phyloP scores from a whole-genome alignment of 2,329 filamentous ascomycete genomes.

The Coleophoma eucalyptorum region DNA sequence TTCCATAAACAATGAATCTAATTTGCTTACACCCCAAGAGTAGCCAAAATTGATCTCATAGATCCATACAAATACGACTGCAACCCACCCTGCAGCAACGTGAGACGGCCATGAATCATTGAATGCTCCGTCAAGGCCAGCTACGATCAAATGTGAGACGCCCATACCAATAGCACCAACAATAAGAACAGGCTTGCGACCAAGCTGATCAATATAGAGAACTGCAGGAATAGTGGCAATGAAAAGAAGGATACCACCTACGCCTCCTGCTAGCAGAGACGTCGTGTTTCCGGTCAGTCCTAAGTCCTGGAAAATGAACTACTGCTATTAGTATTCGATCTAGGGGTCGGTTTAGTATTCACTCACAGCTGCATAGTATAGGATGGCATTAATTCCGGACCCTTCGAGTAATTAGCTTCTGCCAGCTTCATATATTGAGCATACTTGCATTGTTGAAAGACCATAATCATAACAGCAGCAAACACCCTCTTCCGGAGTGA shows the following conservation, averaged over 20 bases:
- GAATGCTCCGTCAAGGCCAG: slow-evolving; percentile 45
- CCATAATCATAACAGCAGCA: slow-evolving; percentile 60
- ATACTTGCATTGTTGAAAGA: slow-evolving; percentile 35
- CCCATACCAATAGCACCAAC: slow-evolving; percentile 62
- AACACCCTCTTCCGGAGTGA: slow-evolving; percentile 65
- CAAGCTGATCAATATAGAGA: slow-evolving; percentile 57
- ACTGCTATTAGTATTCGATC: no score
- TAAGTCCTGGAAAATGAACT: background rate
- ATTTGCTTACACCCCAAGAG: slow-evolving; percentile 6
- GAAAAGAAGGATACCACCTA: background rate
- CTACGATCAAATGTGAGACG: slow-evolving; percentile 60
- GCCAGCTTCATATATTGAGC: no score
- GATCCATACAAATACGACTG: slow-evolving; percentile 26
- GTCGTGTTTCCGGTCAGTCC: background rate
- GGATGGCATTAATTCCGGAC: background rate
- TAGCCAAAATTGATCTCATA: slow-evolving; percentile 17
- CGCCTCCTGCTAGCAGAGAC: background rate
- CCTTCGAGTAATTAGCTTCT: no score
- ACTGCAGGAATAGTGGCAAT: slow-evolving; percentile 47
- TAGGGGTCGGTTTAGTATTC: no score
- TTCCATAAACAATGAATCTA: background rate
- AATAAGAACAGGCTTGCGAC: slow-evolving; percentile 55
- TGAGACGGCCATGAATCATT: slow-evolving; percentile 30
- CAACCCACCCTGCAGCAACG: slow-evolving; percentile 30
- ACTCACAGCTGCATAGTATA: background rate